Evolutionary conservation across 192 early-diverging fungal genomes (phyloP), one percentile per base, ranked within the genome.

Genomic region (Podila epigama): DNA sequence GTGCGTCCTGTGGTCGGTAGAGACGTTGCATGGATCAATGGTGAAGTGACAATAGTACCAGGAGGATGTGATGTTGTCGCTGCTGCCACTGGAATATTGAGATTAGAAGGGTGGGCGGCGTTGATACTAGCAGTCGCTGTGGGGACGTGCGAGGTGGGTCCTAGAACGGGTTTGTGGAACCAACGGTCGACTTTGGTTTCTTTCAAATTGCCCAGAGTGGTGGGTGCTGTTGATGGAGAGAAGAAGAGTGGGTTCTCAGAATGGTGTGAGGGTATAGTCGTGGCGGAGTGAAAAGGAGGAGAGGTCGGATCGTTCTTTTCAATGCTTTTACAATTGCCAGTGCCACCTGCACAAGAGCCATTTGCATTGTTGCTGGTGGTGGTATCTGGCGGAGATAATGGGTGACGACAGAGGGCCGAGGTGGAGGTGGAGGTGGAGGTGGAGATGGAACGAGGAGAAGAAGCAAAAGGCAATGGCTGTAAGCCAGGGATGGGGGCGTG

Each of bases 241-340:
- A n/a, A n/a, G n/a, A n/a, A n/a, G n/a, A 18, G 44, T 22, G 25
- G 44, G n/a, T 18, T 6, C 25, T 48, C 10, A 10, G 44, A 22
- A 25, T 22, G 25, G n/a, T 48, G 44, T 22, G 44, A 48, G 25
- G 20, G 20, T 22, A 48, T 48, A 10, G 44, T 48, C 3, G 44
- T 48, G 20, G 44, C 25, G 7, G 44, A 33, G 15, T 41, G 60
- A 11, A 60, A 58, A 29, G 69, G 61, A 50, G 42, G n/a, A 48
- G 20, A 22, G 7, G 20, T 22, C 44, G 20, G 5, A 18, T 48
- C 25, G 44, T 22, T 48, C n/a, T 48, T 22, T 18, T 25, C 11
- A 10, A 7, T 48, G 7, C 25, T 48, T 48, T 18, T 48, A 22
- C 25, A 48, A n/a, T n/a, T n/a, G n/a, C n/a, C n/a, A n/a, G n/a